These are phyloP conservation scores for Thermothielavioides terrestris DNA, from an alignment of 495 filamentous ascomycete genomes.

Conservation along the genomic window DNA sequence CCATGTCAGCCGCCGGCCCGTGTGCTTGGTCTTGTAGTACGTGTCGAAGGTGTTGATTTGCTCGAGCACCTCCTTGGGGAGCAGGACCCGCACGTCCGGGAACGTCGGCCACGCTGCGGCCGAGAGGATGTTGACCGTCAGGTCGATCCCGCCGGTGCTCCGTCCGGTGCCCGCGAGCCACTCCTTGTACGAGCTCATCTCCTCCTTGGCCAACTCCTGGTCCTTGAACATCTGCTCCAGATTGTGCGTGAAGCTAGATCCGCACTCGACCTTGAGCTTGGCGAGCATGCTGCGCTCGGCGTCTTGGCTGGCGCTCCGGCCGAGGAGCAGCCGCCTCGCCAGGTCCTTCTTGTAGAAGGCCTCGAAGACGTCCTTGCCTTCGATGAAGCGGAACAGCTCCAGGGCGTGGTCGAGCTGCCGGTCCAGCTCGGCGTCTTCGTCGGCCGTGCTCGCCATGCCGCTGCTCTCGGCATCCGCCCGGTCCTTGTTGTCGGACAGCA, in stretches of 20 bases:
- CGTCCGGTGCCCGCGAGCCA: conserved; percentile 38
- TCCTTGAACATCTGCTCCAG: conserved; percentile 99
- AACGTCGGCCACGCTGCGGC: conserved; percentile 88
- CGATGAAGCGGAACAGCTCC: conserved; percentile 91
- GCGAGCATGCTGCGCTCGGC: conserved; percentile 92
- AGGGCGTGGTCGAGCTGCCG: conserved; percentile 83
- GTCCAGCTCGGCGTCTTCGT: conserved; percentile 85
- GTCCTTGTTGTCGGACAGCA: conserved; percentile 44
- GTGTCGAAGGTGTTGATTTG: conserved; percentile 65
- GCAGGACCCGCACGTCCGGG: conserved; percentile 63
- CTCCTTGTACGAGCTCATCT: conserved; percentile 66
- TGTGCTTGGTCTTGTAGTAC: conserved; percentile 81
- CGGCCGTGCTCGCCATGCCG: conserved; percentile 49
- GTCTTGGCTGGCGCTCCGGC: conserved; percentile 83
- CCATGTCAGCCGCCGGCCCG: conserved; percentile 78
- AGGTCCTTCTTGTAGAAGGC: conserved; percentile 98
- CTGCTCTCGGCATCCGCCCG: conserved; percentile 45
- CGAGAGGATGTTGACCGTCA: conserved; percentile 79
- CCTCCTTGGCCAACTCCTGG: conserved; percentile 79
- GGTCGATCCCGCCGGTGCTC: conserved; percentile 53
- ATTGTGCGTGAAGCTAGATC: conserved; percentile 88
- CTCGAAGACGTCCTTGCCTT: conserved; percentile 96
- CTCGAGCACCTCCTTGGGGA: conserved; percentile 62
- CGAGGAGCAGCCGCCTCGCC: conserved; percentile 79
- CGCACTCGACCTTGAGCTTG: conserved; percentile 87